phyloP scores from a whole-genome alignment of 306 rosid genomes.

The Trifolium fragiferum region DNA sequence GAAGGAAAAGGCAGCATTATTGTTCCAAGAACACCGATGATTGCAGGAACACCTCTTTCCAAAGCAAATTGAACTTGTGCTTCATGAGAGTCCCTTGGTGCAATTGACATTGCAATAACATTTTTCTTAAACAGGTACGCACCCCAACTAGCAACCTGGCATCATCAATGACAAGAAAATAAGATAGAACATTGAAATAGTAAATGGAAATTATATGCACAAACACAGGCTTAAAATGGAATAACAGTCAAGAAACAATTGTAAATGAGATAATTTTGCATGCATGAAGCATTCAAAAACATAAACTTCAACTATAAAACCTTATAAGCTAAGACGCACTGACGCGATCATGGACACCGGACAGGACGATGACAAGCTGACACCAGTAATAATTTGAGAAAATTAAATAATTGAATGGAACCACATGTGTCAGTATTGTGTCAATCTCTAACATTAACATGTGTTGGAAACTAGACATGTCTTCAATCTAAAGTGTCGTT shows the following conservation, averaged over 20 bases:
- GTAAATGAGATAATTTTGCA: slow-evolving; percentile 16
- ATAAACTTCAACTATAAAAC: slow-evolving; percentile 9
- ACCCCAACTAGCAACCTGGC: slow-evolving; percentile 86
- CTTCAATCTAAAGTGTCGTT: neutral
- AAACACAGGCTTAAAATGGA: slow-evolving; percentile 16
- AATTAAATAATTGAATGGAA: neutral
- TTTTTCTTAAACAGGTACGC: slow-evolving; percentile 78
- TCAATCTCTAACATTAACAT: too few species aligned
- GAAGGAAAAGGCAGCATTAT: slow-evolving; percentile 82
- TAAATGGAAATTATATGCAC: slow-evolving; percentile 9
- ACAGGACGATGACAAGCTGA: neutral
- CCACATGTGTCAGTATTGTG: neutral
- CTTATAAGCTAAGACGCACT: neutral
- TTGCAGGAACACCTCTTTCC: slow-evolving; percentile 93
- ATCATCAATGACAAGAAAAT: slow-evolving; percentile 39
- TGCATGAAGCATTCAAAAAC: slow-evolving; percentile 35
- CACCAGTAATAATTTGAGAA: neutral
- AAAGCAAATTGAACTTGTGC: slow-evolving; percentile 92
- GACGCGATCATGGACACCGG: neutral
- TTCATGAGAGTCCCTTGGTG: slow-evolving; percentile 90
- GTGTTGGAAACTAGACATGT: neutral
- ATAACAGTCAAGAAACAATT: slow-evolving; percentile 6
- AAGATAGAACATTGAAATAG: slow-evolving; percentile 27
- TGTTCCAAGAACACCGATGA: slow-evolving; percentile 84
- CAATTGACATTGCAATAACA: slow-evolving; percentile 74